phyloP scores from a whole-genome alignment of 2,329 filamentous ascomycete species.

The Cladosporium sp. region DNA sequence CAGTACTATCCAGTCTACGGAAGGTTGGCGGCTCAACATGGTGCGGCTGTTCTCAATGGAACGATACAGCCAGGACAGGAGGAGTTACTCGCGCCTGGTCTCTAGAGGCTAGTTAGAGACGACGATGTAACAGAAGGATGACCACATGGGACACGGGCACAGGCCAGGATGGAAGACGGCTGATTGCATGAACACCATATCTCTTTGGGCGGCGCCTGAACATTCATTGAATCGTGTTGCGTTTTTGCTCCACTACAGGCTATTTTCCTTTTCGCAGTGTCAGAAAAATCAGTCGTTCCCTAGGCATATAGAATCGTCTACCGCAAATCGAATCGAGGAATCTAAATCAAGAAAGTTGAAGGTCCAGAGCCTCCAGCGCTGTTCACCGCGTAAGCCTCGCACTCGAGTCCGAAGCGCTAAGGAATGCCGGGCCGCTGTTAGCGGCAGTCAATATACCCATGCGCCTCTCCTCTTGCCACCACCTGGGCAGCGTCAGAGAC shows the following conservation, averaged over 20 bases:
- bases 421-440: background rate
- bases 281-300: no score
- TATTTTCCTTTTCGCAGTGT: no score
- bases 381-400: background rate
- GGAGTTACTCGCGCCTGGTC: constrained; percentile 18
- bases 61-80: constrained; percentile 55
- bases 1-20: constrained; percentile 63
- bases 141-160: background rate
- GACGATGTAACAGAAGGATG: background rate
- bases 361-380: background rate
- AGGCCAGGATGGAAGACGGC: background rate
- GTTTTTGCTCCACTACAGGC: no score
- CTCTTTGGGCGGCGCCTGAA: background rate
- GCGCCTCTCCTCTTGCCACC: background rate
- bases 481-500: constrained; percentile 3
- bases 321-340: background rate
- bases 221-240: background rate
- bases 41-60: constrained; percentile 57
- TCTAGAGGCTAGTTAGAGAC: background rate
- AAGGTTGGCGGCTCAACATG: constrained; percentile 58
- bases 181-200: background rate
- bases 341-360: background rate
- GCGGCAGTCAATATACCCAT: background rate
- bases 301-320: no score
- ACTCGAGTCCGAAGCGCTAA: background rate